Base-by-base conservation (phyloP, 768 basidiomycete genomes). In the Naganishia onofrii region DNA sequence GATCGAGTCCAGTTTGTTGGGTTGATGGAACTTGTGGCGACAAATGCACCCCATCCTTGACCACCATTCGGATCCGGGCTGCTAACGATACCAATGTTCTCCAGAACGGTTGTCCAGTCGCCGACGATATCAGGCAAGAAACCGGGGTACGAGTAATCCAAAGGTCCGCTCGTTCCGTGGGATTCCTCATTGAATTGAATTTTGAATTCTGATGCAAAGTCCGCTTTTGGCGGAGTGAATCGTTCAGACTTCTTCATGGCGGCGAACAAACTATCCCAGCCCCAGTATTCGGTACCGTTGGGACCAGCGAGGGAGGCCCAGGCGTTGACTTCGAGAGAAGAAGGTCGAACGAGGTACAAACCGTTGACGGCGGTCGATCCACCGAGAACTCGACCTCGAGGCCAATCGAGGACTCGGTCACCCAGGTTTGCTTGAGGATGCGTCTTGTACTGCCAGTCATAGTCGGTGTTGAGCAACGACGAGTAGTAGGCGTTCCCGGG, bases 331-430 rank as follows among this genome's bases (percentile, higher is more conserved):
- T 87, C 86, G 57, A 81, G 69, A 65, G 79, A 74, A 29, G 85
- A 83, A 8, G 87, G 87, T 12, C 86, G 84, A 57, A 88, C 84
- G 71, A 85, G 81, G 81, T 88, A 89, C 83, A 89, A 84, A 57
- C 87, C 88, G 78, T 90, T 90, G 66, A 89, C 83, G 10, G 88
- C 87, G 34, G 87, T 84, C 0, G 86, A 88, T 7, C 89, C 89
- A 66, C 89, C 89, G 28, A 90, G 83, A 58, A 87, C 85, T 78
- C 86, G 88, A 36, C 89, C 89, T 75, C 82, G 67, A 17, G 88
- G 86, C 86, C 88, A 88, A 3, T 81, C 68, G 51, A 88, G 70
- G 0, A 72, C 74, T 31, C 87, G 83, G 67, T 83, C 83, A 38
- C 76, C 79, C 26, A 84, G 82, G 69, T 83, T 80, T 0, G 82